Conservation (phyloP, 2,329 filamentous ascomycete species). For the Stylonectria norvegica region DNA sequence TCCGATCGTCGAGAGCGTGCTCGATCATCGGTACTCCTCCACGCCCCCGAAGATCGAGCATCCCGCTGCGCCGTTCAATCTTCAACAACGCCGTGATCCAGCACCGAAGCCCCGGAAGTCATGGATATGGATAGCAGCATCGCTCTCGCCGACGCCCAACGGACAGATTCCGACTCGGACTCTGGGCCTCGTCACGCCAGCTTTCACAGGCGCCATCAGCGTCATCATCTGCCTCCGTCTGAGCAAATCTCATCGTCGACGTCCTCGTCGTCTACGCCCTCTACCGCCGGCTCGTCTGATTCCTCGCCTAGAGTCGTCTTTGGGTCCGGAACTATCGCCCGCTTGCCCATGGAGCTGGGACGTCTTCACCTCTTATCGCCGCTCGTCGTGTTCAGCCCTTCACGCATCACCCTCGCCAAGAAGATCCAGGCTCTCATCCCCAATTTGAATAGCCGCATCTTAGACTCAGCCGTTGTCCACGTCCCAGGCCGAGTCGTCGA, state of each 20-base stretch:
- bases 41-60: too few species aligned
- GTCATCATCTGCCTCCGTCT: constrained; percentile 11
- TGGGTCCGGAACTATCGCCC: constrained; percentile 31
- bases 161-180: too few species aligned
- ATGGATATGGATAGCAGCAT: too few species aligned
- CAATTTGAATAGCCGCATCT: constrained; percentile 31
- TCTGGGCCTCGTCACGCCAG: too few species aligned
- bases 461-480: constrained; percentile 32
- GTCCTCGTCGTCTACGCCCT: constrained; percentile 5
- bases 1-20: too few species aligned
- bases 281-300: constrained; percentile 1
- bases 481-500: constrained; percentile 27
- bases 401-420: constrained; percentile 33
- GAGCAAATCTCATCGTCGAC: constrained; percentile 2
- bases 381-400: constrained; percentile 38
- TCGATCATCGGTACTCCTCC: too few species aligned
- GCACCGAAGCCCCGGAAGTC: too few species aligned
- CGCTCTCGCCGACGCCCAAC: too few species aligned
- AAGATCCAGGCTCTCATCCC: constrained; percentile 34
- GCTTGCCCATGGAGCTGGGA: constrained; percentile 33
- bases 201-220: too few species aligned
- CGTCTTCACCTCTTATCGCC: constrained; percentile 31
- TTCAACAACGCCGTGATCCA: too few species aligned
- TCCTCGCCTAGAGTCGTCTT: constrained; percentile 33
- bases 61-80: too few species aligned